A percentile compares a stretch with the other conserved stretches of the same genome.
Conservation (phyloP, 192 early-diverging fungal genomes). For the Entomortierella lignicola region DNA sequence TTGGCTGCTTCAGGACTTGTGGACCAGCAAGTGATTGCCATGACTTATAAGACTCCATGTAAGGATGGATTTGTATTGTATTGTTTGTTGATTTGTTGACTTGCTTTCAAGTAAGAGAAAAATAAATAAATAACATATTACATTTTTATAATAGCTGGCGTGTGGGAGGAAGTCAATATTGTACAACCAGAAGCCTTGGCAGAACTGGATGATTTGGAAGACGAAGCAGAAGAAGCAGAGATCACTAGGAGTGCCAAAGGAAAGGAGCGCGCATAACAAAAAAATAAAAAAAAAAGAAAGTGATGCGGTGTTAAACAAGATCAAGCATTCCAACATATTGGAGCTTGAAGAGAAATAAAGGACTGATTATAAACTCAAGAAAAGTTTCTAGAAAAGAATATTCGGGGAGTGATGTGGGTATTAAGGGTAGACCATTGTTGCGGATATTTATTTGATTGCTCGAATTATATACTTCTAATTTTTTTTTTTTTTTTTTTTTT, state of each 20-base stretch:
- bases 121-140: neutral
- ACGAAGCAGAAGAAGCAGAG: conserved; percentile 42
- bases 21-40: conserved; percentile 39
- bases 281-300: neutral
- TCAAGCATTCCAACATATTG: too few relatives aligned
- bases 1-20: conserved; percentile 29
- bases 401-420: too few relatives aligned
- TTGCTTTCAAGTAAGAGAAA: neutral
- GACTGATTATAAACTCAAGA: too few relatives aligned
- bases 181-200: conserved; percentile 28
- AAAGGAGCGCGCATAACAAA: conserved; percentile 35
- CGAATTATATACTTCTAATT: neutral
- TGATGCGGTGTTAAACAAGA: too few relatives aligned
- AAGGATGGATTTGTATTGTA: neutral
- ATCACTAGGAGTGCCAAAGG: conserved; percentile 24
- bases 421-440: too few relatives aligned
- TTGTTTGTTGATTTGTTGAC: neutral
- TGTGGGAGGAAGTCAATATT: conserved; percentile 38
- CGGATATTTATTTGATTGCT: too few relatives aligned
- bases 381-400: too few relatives aligned
- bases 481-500: neutral
- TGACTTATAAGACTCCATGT: conserved; percentile 36
- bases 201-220: conserved; percentile 39
- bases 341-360: too few relatives aligned
- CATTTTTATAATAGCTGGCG: conserved; percentile 22